Evolutionary conservation across 768 basidiomycete species (phyloP).

Genomic region (Tulasnella sp.): DNA sequence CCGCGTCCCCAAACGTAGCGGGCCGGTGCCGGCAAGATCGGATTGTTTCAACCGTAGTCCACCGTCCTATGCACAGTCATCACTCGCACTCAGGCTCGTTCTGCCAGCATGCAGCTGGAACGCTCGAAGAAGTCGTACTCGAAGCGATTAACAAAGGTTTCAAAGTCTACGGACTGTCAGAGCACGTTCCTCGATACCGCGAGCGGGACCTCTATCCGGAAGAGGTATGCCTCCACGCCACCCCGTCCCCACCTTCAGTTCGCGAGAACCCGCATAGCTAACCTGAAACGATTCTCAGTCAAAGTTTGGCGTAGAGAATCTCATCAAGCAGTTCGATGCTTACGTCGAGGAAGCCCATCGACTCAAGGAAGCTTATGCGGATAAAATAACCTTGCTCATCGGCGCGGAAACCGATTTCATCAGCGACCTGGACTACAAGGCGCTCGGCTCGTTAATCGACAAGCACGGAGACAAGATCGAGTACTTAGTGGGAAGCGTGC

Average conservation of each 20-base stretch:
- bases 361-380: constrained; percentile 49
- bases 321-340: constrained; percentile 52
- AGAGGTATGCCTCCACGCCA: constrained; percentile 48
- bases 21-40: neutral
- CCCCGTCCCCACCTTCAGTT: constrained; percentile 12
- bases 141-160: constrained; percentile 76
- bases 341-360: constrained; percentile 75
- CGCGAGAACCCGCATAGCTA: neutral
- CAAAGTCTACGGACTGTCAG: constrained; percentile 72
- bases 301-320: constrained; percentile 22
- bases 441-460: constrained; percentile 42
- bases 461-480: constrained; percentile 46
- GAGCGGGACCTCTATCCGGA: constrained; percentile 81
- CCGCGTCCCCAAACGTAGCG: neutral
- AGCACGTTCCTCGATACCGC: constrained; percentile 88
- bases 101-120: constrained; percentile 78
- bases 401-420: constrained; percentile 93
- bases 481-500: constrained; percentile 86
- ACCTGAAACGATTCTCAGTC: neutral
- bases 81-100: constrained; percentile 93
- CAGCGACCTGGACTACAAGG: constrained; percentile 49
- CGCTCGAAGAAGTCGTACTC: constrained; percentile 66
- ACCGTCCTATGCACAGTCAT: constrained; percentile 29
- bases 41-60: neutral
- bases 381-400: constrained; percentile 64